phyloP scores from a whole-genome alignment of 495 filamentous ascomycete species.

The Bryoglossum gracile region DNA sequence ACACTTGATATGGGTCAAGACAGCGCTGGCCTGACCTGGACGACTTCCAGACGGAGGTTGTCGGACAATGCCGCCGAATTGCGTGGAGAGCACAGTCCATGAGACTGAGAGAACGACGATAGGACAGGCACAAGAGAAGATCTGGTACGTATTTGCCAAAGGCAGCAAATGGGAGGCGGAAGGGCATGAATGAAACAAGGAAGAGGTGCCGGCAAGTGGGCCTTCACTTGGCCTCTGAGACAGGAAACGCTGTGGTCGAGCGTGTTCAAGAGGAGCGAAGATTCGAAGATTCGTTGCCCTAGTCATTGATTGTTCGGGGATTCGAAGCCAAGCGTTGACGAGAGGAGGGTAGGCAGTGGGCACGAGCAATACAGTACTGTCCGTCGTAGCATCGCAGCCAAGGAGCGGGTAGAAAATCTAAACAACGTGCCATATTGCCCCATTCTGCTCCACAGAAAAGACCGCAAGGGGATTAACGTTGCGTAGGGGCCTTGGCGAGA shows the following conservation, averaged over 20 bases:
- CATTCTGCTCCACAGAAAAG: too few relatives aligned
- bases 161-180: neutral
- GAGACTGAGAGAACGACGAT: neutral
- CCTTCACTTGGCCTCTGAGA: too few relatives aligned
- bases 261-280: too few relatives aligned
- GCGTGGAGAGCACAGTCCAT: slow-evolving; percentile 12
- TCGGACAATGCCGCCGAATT: slow-evolving; percentile 3
- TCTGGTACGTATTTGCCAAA: neutral
- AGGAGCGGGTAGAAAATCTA: neutral
- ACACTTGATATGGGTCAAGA: slow-evolving; percentile 10
- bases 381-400: too few relatives aligned
- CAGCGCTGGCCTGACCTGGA: slow-evolving; percentile 6
- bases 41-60: slow-evolving; percentile 8
- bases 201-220: neutral
- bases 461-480: neutral
- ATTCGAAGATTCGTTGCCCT: too few relatives aligned
- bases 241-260: slow-evolving; percentile 7
- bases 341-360: too few relatives aligned
- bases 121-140: neutral
- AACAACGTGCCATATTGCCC: too few relatives aligned
- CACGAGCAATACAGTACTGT: neutral
- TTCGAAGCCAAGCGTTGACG: neutral
- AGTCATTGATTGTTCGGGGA: neutral
- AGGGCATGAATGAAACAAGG: slow-evolving; percentile 21
- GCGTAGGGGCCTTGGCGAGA: slow-evolving; percentile 13